These are phyloP conservation scores for Whalleya microplaca DNA, from an alignment of 2,329 filamentous ascomycete species.

Conservation along the genomic window DNA sequence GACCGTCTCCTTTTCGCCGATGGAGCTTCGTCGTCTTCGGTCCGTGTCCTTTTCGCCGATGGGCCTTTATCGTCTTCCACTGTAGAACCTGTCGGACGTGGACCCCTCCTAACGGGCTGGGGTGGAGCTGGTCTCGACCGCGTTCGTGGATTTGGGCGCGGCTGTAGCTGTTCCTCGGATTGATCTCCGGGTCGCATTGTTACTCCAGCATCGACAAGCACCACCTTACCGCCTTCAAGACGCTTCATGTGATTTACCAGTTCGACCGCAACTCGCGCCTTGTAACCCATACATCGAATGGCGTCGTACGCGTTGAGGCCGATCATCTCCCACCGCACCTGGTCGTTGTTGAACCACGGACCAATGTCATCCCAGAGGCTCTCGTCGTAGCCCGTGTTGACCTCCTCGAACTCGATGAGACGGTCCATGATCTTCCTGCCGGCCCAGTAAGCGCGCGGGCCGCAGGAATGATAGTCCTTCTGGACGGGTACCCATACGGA, in stretches of 20 bases:
- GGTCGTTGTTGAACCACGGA: constrained; percentile 29
- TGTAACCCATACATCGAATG: constrained; percentile 26
- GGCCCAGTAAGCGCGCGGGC: constrained; percentile 28
- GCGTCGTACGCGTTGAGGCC: constrained; percentile 21
- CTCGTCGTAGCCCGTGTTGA: not conserved
- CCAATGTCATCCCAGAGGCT: constrained; percentile 20
- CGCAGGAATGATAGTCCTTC: constrained; percentile 22
- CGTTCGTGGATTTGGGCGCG: not conserved
- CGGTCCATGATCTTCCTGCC: constrained; percentile 29
- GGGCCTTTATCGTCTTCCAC: too few species aligned
- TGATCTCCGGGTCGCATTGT: constrained; percentile 4
- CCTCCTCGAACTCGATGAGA: constrained; percentile 13
- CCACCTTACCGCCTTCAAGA: too few species aligned
- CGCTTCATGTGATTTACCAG: constrained; percentile 9
- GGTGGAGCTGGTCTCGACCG: too few species aligned
- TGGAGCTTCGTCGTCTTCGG: too few species aligned
- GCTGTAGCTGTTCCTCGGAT: not conserved
- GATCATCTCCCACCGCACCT: constrained; percentile 33
- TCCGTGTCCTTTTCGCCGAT: too few species aligned
- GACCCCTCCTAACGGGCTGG: too few species aligned
- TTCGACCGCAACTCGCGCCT: constrained; percentile 28
- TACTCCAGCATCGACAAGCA: not conserved
- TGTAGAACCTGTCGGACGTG: too few species aligned
- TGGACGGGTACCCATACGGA: constrained; percentile 23
- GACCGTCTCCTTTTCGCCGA: too few species aligned